A percentile compares a stretch with the other conserved stretches of the same genome.
phyloP scores from a whole-genome alignment of 345 rosid species.

The Barbarea vulgaris region DNA sequence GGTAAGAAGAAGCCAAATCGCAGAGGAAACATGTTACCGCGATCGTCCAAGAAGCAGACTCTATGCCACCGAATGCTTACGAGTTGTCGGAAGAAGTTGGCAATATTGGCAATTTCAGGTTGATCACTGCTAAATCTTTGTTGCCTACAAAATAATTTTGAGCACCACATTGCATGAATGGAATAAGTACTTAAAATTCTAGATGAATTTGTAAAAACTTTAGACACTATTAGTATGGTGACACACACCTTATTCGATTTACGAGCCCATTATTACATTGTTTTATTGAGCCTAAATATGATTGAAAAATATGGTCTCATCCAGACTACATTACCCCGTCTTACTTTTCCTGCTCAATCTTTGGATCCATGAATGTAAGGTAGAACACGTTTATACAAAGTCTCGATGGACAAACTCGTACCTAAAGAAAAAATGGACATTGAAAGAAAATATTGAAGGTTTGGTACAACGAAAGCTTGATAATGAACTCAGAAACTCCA shows the following conservation, averaged over 20 bases:
- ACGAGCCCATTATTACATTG: too few species aligned
- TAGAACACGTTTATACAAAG: slow-evolving; percentile 32
- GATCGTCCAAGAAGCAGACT: background rate
- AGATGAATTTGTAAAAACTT: too few species aligned
- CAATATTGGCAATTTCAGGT: too few species aligned
- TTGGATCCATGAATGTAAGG: slow-evolving; percentile 28
- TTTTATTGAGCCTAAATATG: too few species aligned
- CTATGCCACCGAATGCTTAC: background rate
- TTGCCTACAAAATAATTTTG: background rate
- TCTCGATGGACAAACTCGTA: background rate
- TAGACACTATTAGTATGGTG: too few species aligned
- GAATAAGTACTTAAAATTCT: background rate
- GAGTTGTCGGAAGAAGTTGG: background rate
- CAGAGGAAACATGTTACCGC: background rate
- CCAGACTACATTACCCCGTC: too few species aligned
- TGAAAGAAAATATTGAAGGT: background rate
- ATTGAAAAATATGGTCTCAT: too few species aligned
- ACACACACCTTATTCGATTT: too few species aligned
- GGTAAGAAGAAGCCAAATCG: too few species aligned
- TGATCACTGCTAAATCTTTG: background rate
- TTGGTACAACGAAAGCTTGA: slow-evolving; percentile 25
- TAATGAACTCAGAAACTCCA: slow-evolving; percentile 16
- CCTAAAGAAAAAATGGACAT: background rate
- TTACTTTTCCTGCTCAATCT: background rate
- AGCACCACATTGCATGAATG: background rate